Evolutionary conservation across 2,329 filamentous ascomycete species (phyloP).

Genomic region (Tolypocladium cylindrosporum): DNA sequence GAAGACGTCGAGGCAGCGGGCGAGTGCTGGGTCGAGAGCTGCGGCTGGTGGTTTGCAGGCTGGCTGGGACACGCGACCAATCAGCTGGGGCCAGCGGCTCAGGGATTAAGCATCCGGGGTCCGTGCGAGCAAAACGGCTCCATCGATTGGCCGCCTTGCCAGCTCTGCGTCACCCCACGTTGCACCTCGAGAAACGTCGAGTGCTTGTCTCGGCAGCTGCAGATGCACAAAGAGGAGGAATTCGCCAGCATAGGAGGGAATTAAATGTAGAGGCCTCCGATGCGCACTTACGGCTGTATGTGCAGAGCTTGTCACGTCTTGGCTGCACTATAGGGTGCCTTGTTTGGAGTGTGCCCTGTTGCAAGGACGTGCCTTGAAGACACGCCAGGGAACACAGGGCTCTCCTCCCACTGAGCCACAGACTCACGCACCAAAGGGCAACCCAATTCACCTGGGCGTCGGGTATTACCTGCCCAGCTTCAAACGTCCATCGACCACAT

Average conservation of each 20-base stretch:
- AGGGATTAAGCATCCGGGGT: background rate
- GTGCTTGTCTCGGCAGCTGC: background rate
- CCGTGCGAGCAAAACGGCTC: background rate
- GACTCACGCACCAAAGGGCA: background rate
- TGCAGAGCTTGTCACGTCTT: background rate
- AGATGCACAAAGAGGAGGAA: background rate
- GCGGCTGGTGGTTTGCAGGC: background rate
- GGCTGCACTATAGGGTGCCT: background rate
- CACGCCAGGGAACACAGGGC: background rate
- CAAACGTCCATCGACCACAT: background rate
- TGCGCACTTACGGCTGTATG: background rate
- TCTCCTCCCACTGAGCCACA: background rate
- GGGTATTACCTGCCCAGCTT: background rate
- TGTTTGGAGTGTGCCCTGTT: background rate
- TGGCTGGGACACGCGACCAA: background rate
- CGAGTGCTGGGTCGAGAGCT: background rate
- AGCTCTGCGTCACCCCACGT: background rate
- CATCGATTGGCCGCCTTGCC: background rate
- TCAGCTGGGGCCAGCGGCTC: background rate
- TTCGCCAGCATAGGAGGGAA: background rate
- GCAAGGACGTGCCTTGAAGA: background rate
- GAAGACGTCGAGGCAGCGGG: background rate
- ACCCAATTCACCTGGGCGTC: background rate
- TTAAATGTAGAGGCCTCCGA: background rate
- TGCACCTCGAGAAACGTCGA: background rate